phyloP scores from a whole-genome alignment of 176 grass and related monocot species.

The Canna indica region DNA sequence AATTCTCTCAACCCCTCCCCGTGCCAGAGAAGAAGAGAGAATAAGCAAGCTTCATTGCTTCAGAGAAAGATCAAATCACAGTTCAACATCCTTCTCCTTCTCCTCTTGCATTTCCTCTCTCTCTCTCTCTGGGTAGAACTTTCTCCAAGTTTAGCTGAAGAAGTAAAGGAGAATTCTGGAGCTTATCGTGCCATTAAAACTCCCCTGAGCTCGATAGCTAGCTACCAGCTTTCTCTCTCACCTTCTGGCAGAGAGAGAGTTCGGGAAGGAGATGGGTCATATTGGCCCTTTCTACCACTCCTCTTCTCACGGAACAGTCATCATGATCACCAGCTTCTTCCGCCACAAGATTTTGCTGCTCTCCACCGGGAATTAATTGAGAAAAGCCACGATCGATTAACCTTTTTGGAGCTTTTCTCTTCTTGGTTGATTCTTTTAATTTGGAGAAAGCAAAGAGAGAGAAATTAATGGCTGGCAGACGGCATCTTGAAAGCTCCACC shows the following conservation, averaged over 20 bases:
- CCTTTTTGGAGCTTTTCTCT: not conserved
- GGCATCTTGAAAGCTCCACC: not conserved
- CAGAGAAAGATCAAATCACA: not conserved
- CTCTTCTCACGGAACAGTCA: not conserved
- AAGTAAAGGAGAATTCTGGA: not conserved
- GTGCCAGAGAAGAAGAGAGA: not conserved
- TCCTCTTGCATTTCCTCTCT: not conserved
- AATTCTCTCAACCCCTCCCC: not conserved
- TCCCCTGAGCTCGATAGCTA: not conserved
- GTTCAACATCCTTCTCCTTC: not conserved
- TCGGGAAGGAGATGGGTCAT: not conserved
- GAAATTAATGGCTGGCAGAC: not conserved
- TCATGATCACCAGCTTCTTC: conserved; percentile 25
- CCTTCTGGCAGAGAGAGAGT: not conserved
- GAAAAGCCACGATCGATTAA: not conserved
- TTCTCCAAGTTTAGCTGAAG: not conserved
- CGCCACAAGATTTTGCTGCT: conserved; percentile 4
- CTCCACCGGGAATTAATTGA: not conserved
- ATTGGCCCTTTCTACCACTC: not conserved
- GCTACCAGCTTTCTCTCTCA: not conserved
- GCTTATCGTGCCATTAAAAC: not conserved
- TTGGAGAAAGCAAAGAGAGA: no score
- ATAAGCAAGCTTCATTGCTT: not conserved
- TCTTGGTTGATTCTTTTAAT: not conserved
- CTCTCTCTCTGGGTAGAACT: not conserved